Conservation (phyloP, 768 basidiomycete genomes). For the Boletus rubescentipes region DNA sequence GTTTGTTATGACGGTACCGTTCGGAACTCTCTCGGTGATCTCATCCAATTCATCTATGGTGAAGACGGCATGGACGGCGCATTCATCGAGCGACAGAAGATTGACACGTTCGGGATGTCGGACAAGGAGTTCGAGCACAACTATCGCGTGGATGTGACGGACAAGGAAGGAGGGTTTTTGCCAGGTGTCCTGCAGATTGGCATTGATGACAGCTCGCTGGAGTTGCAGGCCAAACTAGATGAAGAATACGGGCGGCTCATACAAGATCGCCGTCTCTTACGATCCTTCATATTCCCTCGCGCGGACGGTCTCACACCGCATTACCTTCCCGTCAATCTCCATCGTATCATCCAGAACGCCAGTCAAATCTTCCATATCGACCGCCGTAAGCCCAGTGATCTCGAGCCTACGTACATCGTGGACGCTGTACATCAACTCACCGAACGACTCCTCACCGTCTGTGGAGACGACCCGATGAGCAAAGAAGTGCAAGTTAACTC, state of each 20-base stretch:
- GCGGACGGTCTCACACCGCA: slow-evolving; percentile 69
- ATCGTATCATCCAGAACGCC: slow-evolving; percentile 94
- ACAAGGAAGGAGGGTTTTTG: slow-evolving; percentile 75
- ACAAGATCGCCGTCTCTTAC: slow-evolving; percentile 75
- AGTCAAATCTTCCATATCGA: slow-evolving; percentile 98
- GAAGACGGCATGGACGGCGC: slow-evolving; percentile 99
- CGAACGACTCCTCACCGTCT: slow-evolving; percentile 80
- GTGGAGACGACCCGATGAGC: slow-evolving; percentile 77
- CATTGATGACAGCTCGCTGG: slow-evolving; percentile 79
- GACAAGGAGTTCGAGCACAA: slow-evolving; percentile 84
- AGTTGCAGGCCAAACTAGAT: slow-evolving; percentile 82
- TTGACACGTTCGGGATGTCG: slow-evolving; percentile 84
- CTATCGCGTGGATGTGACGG: slow-evolving; percentile 94
- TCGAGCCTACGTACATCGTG: slow-evolving; percentile 85
- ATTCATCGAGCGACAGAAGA: slow-evolving; percentile 92
- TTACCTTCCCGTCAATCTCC: slow-evolving; percentile 93
- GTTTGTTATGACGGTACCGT: slow-evolving; percentile 98
- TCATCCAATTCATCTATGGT: slow-evolving; percentile 95
- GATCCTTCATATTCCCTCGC: slow-evolving; percentile 81
- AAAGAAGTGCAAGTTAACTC: slow-evolving; percentile 82
- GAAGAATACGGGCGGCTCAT: slow-evolving; percentile 65
- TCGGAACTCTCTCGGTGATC: slow-evolving; percentile 93
- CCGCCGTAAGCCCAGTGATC: slow-evolving; percentile 87
- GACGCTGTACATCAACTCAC: slow-evolving; percentile 73
- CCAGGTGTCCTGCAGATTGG: slow-evolving; percentile 83